Conservation (phyloP, 2,329 filamentous ascomycete species). For the Fusarium torulosum region DNA sequence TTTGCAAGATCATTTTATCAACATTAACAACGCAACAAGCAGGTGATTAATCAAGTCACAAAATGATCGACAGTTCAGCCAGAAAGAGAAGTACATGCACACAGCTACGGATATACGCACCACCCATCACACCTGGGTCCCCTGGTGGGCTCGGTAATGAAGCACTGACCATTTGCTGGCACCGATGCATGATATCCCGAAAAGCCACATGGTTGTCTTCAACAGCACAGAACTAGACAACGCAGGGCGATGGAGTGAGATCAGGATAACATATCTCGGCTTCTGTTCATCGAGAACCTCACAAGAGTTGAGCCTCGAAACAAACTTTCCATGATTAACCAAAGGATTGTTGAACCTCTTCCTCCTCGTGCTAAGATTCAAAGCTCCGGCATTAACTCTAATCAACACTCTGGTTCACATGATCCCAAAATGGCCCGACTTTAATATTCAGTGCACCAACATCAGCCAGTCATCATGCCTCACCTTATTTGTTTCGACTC, state of each 20-base stretch:
- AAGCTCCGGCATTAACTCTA: neutral
- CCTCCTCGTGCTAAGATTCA: neutral
- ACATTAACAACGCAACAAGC: neutral
- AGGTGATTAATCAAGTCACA: conserved; percentile 11
- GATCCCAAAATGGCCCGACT: conserved; percentile 35
- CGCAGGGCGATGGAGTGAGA: conserved; percentile 3
- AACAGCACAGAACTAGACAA: conserved; percentile 13
- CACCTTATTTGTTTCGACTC: conserved; percentile 32
- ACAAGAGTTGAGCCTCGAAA: neutral
- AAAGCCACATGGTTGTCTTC: conserved; percentile 38
- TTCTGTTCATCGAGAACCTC: neutral
- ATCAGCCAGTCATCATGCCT: conserved; percentile 36
- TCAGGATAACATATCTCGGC: neutral
- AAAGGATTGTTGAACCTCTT: neutral
- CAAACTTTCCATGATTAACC: neutral
- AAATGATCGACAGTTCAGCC: conserved; percentile 34
- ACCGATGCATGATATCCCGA: conserved; percentile 35
- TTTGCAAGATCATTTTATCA: neutral
- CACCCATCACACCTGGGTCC: conserved; percentile 22
- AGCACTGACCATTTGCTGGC: conserved; percentile 43
- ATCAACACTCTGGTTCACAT: conserved; percentile 28
- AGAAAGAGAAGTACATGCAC: conserved; percentile 23
- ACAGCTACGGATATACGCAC: conserved; percentile 22
- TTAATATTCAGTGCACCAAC: conserved; percentile 29
- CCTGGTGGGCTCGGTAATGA: conserved; percentile 36